phyloP scores from a whole-genome alignment of 805 yeast species.

The Candida maesae region DNA sequence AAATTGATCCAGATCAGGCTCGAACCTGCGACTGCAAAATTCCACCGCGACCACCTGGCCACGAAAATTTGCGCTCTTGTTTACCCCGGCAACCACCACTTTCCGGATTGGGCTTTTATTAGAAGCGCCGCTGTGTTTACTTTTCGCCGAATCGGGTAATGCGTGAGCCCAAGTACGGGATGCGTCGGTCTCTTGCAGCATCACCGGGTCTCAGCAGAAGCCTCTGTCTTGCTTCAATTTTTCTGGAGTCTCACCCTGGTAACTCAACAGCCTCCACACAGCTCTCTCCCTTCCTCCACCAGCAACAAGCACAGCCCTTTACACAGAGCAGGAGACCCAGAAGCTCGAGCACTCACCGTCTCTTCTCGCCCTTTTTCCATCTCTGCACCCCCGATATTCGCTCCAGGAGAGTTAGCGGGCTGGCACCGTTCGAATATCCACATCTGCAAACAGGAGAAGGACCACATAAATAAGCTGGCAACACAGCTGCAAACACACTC shows the following conservation, averaged over 20 bases:
- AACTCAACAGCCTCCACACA: neutral
- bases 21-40: neutral
- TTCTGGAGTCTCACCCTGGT: neutral
- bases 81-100: constrained; percentile 3
- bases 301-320: neutral
- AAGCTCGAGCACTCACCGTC: no score
- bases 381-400: constrained; percentile 1
- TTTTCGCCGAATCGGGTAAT: constrained; percentile 11
- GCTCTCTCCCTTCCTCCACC: neutral
- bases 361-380: neutral
- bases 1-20: no score
- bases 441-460: neutral
- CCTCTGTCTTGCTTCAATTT: neutral
- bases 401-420: constrained; percentile 15
- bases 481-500: neutral
- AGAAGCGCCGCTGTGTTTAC: constrained; percentile 12
- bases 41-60: constrained; percentile 1
- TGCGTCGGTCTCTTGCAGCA: neutral
- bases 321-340: no score
- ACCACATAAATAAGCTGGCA: neutral
- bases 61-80: constrained; percentile 1
- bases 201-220: neutral
- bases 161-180: neutral
- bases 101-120: constrained; percentile 8
- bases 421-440: constrained; percentile 11